phyloP scores from a whole-genome alignment of 2,329 filamentous ascomycete species.

The Neurospora crassa region DNA sequence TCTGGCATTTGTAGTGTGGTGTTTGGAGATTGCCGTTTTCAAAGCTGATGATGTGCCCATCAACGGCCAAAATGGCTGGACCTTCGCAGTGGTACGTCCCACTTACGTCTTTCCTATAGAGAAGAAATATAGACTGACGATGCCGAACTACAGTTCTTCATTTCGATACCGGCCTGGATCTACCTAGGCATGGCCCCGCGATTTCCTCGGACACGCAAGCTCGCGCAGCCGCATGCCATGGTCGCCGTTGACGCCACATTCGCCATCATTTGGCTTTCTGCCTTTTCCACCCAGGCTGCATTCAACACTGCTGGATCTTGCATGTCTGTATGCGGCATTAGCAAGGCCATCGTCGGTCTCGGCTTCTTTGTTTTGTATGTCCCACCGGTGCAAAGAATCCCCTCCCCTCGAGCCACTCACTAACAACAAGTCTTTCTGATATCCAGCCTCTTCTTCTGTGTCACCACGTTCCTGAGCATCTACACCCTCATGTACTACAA shows the following conservation, averaged over 20 bases:
- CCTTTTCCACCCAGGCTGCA: slow-evolving; percentile 54
- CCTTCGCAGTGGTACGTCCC: slow-evolving; percentile 49
- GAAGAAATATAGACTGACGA: not conserved
- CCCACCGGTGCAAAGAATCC: not conserved
- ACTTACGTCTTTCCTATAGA: not conserved
- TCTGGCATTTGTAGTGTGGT: slow-evolving; percentile 45
- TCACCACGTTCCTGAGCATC: slow-evolving; percentile 45
- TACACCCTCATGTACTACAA: slow-evolving; percentile 54
- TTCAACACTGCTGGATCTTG: slow-evolving; percentile 51
- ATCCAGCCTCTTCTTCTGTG: slow-evolving; percentile 44
- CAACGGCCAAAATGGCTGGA: slow-evolving; percentile 51
- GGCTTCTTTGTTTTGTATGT: slow-evolving; percentile 55
- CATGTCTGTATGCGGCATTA: slow-evolving; percentile 46
- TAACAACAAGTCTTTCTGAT: not conserved
- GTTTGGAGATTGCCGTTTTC: slow-evolving; percentile 52
- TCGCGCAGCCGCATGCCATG: slow-evolving; percentile 55
- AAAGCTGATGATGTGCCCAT: slow-evolving; percentile 36
- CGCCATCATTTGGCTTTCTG: slow-evolving; percentile 55
- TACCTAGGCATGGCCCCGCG: slow-evolving; percentile 57
- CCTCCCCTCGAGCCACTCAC: not conserved
- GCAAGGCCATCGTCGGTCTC: slow-evolving; percentile 53
- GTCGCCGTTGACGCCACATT: slow-evolving; percentile 47
- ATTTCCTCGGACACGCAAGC: slow-evolving; percentile 50
- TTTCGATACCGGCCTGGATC: slow-evolving; percentile 53
- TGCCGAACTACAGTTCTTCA: slow-evolving; percentile 43